phyloP scores from a whole-genome alignment of 2,329 filamentous ascomycete genomes.

The Claviceps capensis region DNA sequence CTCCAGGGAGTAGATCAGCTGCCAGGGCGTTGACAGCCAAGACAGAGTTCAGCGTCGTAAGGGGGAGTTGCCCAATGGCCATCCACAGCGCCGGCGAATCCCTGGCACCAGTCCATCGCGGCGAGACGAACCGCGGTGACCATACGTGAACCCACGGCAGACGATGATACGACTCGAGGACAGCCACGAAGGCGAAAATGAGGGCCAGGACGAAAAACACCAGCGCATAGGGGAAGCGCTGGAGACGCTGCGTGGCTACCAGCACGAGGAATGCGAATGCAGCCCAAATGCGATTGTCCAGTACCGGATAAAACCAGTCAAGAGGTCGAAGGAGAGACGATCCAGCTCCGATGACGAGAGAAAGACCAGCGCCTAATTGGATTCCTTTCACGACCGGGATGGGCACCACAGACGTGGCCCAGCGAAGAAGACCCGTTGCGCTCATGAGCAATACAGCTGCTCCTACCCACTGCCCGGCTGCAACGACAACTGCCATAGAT shows the following conservation, averaged over 20 bases:
- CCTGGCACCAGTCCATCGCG: constrained; percentile 16
- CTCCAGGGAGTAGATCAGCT: constrained; percentile 57
- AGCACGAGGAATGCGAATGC: constrained; percentile 60
- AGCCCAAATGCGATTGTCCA: constrained; percentile 70
- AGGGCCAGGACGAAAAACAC: constrained; percentile 57
- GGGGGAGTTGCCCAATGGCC: constrained; percentile 77
- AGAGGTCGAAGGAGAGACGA: constrained; percentile 52
- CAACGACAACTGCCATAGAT: constrained; percentile 49
- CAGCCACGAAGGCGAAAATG: constrained; percentile 40
- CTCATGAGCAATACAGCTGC: constrained; percentile 62
- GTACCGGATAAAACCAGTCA: constrained; percentile 51
- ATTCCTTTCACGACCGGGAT: constrained; percentile 88
- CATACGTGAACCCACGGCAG: constrained; percentile 45
- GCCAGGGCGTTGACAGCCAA: constrained; percentile 75
- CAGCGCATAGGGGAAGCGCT: constrained; percentile 65
- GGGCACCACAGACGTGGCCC: constrained; percentile 62
- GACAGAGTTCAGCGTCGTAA: constrained; percentile 86
- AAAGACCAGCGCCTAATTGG: constrained; percentile 81
- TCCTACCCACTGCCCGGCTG: constrained; percentile 64
- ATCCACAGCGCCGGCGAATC: constrained; percentile 28
- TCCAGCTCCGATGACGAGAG: constrained; percentile 67
- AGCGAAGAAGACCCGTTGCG: constrained; percentile 61
- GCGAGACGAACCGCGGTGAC: constrained; percentile 36
- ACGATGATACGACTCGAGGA: constrained; percentile 15
- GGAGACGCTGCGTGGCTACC: constrained; percentile 50